Percentiles rank a stretch among this genome's conserved stretches.
Conservation (phyloP, 2,329 filamentous ascomycete genomes). For the Shiraia bambusicola region DNA sequence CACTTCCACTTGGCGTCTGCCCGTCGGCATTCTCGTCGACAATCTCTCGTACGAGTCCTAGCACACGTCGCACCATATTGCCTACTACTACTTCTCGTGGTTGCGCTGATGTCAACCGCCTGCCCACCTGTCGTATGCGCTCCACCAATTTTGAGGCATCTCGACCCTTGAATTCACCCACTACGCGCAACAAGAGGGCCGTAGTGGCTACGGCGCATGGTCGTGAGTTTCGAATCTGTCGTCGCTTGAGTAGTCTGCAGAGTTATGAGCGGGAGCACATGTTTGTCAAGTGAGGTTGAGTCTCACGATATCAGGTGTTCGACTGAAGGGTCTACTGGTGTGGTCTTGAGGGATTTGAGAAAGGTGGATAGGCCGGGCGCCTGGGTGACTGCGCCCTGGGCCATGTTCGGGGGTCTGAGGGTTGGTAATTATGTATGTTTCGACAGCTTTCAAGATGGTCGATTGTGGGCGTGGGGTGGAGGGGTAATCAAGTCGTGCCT, state of each 20-base stretch:
- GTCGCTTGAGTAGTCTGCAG: conserved; percentile 78
- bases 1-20: conserved; percentile 59
- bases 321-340: conserved; percentile 76
- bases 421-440: not conserved
- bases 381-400: conserved; percentile 37
- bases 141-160: conserved; percentile 78
- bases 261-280: conserved; percentile 1
- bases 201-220: conserved; percentile 90
- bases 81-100: conserved; percentile 89
- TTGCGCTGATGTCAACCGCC: conserved; percentile 76
- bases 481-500: conserved; percentile 14
- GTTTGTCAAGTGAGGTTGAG: conserved; percentile 13
- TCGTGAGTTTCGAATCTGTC: conserved; percentile 85
- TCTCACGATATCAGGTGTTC: conserved; percentile 79
- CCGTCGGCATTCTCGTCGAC: conserved; percentile 76
- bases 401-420: conserved; percentile 15
- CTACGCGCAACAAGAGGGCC: conserved; percentile 81
- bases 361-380: conserved; percentile 69
- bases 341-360: conserved; percentile 60
- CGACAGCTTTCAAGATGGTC: not conserved
- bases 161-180: conserved; percentile 76
- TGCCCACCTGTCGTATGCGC: conserved; percentile 76
- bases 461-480: conserved; percentile 22
- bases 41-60: conserved; percentile 90
- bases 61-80: conserved; percentile 87